Evolutionary conservation across 163 green algal species (phyloP), one percentile per base, ranked within the genome.

Genomic region (Trebouxia gelatinosa): DNA sequence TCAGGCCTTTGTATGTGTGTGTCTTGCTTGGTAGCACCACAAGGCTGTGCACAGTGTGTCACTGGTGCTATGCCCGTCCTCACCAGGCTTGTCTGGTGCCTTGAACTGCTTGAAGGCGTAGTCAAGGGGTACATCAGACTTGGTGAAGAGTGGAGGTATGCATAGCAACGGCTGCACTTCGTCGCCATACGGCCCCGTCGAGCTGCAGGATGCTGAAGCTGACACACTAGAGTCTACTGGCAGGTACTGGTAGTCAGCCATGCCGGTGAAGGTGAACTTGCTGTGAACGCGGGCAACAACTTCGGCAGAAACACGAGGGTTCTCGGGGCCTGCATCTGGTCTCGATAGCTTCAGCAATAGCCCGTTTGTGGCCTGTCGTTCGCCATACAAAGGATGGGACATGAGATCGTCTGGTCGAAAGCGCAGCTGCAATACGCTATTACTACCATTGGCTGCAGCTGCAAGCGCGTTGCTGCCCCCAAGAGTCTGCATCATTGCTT

Each of bases 211-310:
- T 2, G 6, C 77, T 5, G n/a, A 26, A 31, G 3, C 2, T 13
- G 31, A 54, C 17, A 6, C 16, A 28, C 43, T 61, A 26, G 34
- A 51, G 6, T 39, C 28, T n/a, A 19, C 28, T 39, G 29, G 31
- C 31, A 46, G 35, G 74, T 86, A 93, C 70, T 89, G 85, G 58
- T 82, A 91, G 77, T 93, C 88, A 13, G 87, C 84, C 59, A 93
- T 80, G 54, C 85, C 83, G 0, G 66, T 72, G 80, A 93, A 93
- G 13, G 72, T 62, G 70, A 86, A 87, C 37, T 32, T 34, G n/a
- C 43, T 65, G 21, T 37, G 23, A 6, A 61, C 62, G 34, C 6
- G 65, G 57, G 23, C 85, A 50, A 81, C 34, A 7, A 81, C 46
- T 26, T 81, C 76, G 0, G 43, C 64, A 58, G 21, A 43, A 28